phyloP scores from a whole-genome alignment of 306 rosid species.

The Medicago arabica region DNA sequence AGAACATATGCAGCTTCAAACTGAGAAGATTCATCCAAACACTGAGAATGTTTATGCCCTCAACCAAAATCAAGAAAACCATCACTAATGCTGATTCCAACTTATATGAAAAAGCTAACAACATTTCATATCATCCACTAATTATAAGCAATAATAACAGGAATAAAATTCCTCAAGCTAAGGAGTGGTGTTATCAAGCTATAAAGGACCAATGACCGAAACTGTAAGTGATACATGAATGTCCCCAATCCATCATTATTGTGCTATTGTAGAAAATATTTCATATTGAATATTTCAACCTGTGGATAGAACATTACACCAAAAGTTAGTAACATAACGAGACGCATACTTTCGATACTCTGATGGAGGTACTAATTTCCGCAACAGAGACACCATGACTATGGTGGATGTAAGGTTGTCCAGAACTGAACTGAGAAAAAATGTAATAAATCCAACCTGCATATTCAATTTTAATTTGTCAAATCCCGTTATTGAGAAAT shows the following conservation, averaged over 20 bases:
- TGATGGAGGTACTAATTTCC: slow-evolving; percentile 89
- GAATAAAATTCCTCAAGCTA: neutral
- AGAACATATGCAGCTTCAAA: slow-evolving; percentile 11
- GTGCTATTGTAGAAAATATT: slow-evolving; percentile 10
- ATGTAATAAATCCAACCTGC: slow-evolving; percentile 89
- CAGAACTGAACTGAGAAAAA: slow-evolving; percentile 84
- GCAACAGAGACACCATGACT: slow-evolving; percentile 89
- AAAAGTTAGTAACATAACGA: slow-evolving; percentile 25
- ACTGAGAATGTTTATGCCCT: too few species aligned
- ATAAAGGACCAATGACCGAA: slow-evolving; percentile 23
- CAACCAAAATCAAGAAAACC: too few species aligned
- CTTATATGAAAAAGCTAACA: slow-evolving; percentile 3
- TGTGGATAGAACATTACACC: slow-evolving; percentile 10
- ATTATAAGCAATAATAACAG: neutral
- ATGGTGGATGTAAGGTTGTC: slow-evolving; percentile 98
- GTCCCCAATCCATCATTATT: slow-evolving; percentile 5
- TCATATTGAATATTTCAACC: neutral
- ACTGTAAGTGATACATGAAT: slow-evolving; percentile 15
- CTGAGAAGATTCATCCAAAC: neutral
- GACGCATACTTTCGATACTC: slow-evolving; percentile 84
- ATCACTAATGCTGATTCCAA: slow-evolving; percentile 16
- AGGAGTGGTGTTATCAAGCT: slow-evolving; percentile 17
- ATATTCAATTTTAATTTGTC: slow-evolving; percentile 43
- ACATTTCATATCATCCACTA: neutral
- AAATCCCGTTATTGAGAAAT: slow-evolving; percentile 19